Evolutionary conservation across 2,329 filamentous ascomycete species (phyloP).

Genomic region (Calonectria montana): DNA sequence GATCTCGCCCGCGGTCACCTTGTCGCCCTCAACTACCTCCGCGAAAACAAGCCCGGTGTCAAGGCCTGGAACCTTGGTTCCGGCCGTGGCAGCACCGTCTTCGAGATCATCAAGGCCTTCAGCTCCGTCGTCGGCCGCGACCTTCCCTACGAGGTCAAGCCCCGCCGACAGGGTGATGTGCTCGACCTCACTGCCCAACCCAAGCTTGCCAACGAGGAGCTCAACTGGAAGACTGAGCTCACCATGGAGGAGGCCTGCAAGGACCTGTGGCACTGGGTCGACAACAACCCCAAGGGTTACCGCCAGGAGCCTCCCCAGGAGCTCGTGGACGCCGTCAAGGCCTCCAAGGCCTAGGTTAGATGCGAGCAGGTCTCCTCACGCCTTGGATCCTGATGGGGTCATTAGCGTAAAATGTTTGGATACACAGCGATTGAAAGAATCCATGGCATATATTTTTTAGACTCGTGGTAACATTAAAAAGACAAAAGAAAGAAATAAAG

Average conservation of each 20-base stretch:
- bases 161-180: constrained; percentile 87
- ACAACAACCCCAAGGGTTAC: constrained; percentile 97
- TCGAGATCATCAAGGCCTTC: constrained; percentile 98
- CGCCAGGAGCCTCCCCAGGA: constrained; percentile 88
- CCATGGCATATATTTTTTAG: constrained; percentile 35
- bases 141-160: constrained; percentile 87
- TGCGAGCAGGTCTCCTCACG: constrained; percentile 32
- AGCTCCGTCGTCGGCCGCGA: constrained; percentile 86
- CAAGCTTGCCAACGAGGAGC: constrained; percentile 84
- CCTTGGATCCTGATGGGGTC: constrained; percentile 21
- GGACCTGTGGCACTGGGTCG: constrained; percentile 96
- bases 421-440: constrained; percentile 31
- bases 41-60: constrained; percentile 85
- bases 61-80: constrained; percentile 97
- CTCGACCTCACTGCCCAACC: constrained; percentile 95
- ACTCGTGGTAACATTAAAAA: constrained; percentile 30
- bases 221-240: constrained; percentile 91
- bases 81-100: constrained; percentile 93
- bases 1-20: constrained; percentile 90
- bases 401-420: constrained; percentile 27
- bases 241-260: constrained; percentile 93
- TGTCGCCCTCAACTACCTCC: constrained; percentile 89
- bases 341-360: constrained; percentile 42
- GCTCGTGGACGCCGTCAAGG: constrained; percentile 75
- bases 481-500: constrained; percentile 16